Percentiles rank a stretch among this genome's conserved stretches.
Evolutionary conservation across 2,329 filamentous ascomycete species (phyloP).

Genomic region (Alternaria postmessia): DNA sequence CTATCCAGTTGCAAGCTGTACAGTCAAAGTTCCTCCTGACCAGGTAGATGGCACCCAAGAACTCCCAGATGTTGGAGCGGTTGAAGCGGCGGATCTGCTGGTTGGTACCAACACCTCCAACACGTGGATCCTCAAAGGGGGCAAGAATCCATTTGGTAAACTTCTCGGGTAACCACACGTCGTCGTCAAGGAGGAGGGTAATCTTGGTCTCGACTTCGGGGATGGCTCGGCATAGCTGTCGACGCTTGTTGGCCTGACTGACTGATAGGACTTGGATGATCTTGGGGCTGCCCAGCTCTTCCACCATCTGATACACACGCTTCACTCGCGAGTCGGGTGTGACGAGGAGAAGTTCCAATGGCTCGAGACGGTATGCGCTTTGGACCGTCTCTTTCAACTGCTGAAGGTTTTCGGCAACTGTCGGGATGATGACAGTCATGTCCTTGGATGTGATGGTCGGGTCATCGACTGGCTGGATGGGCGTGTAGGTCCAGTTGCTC

Average conservation of each 20-base stretch:
- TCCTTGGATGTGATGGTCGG: slow-evolving; percentile 82
- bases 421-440: slow-evolving; percentile 93
- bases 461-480: slow-evolving; percentile 80
- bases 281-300: slow-evolving; percentile 55
- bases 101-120: slow-evolving; percentile 91
- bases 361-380: slow-evolving; percentile 75
- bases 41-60: slow-evolving; percentile 89
- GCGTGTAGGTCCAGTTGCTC: slow-evolving; percentile 80
- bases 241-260: slow-evolving; percentile 90
- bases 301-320: slow-evolving; percentile 69
- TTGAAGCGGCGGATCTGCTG: slow-evolving; percentile 80
- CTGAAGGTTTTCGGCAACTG: slow-evolving; percentile 85
- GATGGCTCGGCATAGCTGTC: slow-evolving; percentile 91
- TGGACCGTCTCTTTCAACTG: slow-evolving; percentile 82
- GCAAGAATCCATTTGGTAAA: slow-evolving; percentile 91
- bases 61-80: slow-evolving; percentile 76
- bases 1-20: slow-evolving; percentile 91
- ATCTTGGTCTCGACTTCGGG: slow-evolving; percentile 83
- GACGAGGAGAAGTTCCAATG: slow-evolving; percentile 80
- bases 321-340: slow-evolving; percentile 83
- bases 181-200: slow-evolving; percentile 93
- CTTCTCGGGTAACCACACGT: slow-evolving; percentile 89
- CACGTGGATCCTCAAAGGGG: slow-evolving; percentile 83
- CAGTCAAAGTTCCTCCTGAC: slow-evolving; percentile 97
- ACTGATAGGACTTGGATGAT: slow-evolving; percentile 79